Evolutionary conservation across 192 early-diverging fungal species (phyloP).

Genomic region (Coemansia sp.): DNA sequence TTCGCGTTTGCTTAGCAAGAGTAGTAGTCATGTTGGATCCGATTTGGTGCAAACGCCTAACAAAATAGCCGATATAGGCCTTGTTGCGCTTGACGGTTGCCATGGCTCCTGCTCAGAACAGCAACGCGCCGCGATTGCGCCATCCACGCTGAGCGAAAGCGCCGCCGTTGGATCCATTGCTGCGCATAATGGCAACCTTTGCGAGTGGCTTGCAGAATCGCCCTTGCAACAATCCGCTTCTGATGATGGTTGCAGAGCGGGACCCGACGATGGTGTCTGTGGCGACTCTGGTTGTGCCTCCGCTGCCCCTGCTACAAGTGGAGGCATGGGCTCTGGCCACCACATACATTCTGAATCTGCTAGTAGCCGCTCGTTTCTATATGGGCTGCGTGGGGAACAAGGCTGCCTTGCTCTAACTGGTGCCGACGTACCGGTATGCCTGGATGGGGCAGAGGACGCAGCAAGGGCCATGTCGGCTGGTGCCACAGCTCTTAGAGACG

Average conservation of each 20-base stretch:
- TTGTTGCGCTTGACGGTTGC: neutral
- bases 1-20: neutral
- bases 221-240: neutral
- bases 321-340: neutral
- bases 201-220: conserved; percentile 4
- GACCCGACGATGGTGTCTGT: neutral
- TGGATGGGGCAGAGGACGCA: neutral
- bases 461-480: neutral
- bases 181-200: neutral
- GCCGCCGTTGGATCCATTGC: neutral
- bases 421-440: neutral
- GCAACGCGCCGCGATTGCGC: conserved; percentile 4
- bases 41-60: neutral
- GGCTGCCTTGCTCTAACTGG: neutral
- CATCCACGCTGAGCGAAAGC: neutral
- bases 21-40: neutral
- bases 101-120: neutral
- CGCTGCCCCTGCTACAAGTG: neutral
- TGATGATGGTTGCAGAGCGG: neutral
- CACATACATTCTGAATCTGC: neutral
- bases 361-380: neutral
- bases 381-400: neutral
- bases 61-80: neutral
- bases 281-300: neutral
- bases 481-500: neutral